Evolutionary conservation across 805 yeast species (phyloP).

Genomic region (Zygotorulaspora sp.): DNA sequence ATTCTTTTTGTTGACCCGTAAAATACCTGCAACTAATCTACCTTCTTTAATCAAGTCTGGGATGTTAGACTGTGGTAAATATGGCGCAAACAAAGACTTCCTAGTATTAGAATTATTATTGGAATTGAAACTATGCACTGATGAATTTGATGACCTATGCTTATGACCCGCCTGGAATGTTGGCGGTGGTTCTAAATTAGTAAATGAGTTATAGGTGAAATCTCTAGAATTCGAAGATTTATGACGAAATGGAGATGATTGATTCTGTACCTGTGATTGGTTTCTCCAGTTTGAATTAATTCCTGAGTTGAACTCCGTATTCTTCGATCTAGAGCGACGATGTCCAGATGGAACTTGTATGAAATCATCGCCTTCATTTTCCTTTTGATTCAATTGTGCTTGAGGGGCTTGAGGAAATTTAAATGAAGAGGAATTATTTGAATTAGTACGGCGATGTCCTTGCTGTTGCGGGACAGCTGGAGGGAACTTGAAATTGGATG

Average conservation of each 20-base stretch:
- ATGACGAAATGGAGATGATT: conserved; percentile 35
- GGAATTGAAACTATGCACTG: conserved; percentile 46
- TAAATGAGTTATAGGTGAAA: conserved; percentile 16
- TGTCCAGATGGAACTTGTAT: conserved; percentile 28
- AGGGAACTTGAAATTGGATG: conserved; percentile 31
- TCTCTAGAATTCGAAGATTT: conserved; percentile 29
- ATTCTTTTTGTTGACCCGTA: conserved; percentile 93
- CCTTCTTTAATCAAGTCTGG: conserved; percentile 90
- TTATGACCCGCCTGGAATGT: conserved; percentile 76
- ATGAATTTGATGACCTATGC: conserved; percentile 64
- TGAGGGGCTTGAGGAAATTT: conserved; percentile 58
- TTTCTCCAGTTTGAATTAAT: conserved; percentile 64
- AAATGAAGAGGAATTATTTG: conserved; percentile 45
- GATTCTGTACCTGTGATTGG: conserved; percentile 41
- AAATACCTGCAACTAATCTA: conserved; percentile 82
- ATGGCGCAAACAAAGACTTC: conserved; percentile 90
- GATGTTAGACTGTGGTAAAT: conserved; percentile 85
- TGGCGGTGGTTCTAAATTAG: conserved; percentile 35
- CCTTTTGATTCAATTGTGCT: conserved; percentile 19
- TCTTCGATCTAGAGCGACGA: conserved; percentile 31
- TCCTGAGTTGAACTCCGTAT: conserved; percentile 32
- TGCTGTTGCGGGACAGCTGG: conserved; percentile 30
- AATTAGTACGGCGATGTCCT: conserved; percentile 23
- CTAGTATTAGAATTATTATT: conserved; percentile 42
- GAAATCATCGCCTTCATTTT: conserved; percentile 30